Percentiles rank a stretch among this genome's conserved stretches.
Evolutionary conservation across 2,329 filamentous ascomycete genomes (phyloP).

Genomic region (Aurifilum marmelostoma): DNA sequence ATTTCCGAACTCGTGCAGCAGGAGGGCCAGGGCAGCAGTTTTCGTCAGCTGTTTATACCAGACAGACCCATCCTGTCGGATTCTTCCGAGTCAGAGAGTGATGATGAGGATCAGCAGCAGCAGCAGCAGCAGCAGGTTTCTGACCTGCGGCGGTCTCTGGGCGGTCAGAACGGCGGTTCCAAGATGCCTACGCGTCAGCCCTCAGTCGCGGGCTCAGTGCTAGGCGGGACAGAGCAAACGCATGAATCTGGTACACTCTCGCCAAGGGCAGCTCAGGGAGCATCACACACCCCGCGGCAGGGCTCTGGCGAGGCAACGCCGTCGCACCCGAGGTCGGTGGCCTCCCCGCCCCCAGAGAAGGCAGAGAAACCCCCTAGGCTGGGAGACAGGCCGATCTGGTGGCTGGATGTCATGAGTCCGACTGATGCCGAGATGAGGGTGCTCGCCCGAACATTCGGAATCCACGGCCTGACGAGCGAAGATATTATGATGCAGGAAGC

Average conservation of each 20-base stretch:
- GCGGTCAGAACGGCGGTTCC: constrained; percentile 29
- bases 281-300: constrained; percentile 36
- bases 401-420: constrained; percentile 89
- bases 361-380: constrained; percentile 48
- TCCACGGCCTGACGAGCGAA: constrained; percentile 92
- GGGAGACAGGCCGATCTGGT: constrained; percentile 91
- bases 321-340: constrained; percentile 44
- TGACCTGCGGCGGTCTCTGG: constrained; percentile 29
- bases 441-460: constrained; percentile 88
- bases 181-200: constrained; percentile 26
- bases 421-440: constrained; percentile 96
- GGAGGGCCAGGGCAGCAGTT: constrained; percentile 64
- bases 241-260: constrained; percentile 35
- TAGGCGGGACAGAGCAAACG: constrained; percentile 22
- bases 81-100: constrained; percentile 68
- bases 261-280: constrained; percentile 29
- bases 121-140: constrained; percentile 22
- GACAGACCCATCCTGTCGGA: constrained; percentile 78
- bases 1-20: constrained; percentile 91
- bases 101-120: constrained; percentile 53
- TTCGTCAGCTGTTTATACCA: constrained; percentile 87
- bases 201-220: constrained; percentile 37
- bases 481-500: constrained; percentile 98
- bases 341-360: constrained; percentile 35
- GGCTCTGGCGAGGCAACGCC: constrained; percentile 55